Evolutionary conservation across 768 basidiomycete genomes (phyloP).

Genomic region (Dioszegia crocea): DNA sequence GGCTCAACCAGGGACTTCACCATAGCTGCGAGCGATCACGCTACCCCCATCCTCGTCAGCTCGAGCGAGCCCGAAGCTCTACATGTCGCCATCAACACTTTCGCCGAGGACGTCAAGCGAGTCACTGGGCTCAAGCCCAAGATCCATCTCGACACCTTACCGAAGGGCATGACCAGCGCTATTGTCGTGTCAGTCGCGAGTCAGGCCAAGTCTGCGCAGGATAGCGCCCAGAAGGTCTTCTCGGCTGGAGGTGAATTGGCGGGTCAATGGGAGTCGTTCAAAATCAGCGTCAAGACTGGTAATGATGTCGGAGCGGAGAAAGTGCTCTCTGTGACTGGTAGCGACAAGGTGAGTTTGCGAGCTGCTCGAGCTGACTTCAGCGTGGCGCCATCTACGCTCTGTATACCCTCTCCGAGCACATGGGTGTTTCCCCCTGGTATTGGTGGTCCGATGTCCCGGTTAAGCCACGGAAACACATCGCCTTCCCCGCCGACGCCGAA

Average conservation of each 20-base stretch:
- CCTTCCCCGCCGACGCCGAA: slow-evolving; percentile 46
- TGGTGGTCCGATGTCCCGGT: slow-evolving; percentile 74
- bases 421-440: slow-evolving; percentile 55
- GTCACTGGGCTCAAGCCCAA: slow-evolving; percentile 59
- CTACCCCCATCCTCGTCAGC: slow-evolving; percentile 17
- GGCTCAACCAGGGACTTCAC: background rate
- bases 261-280: slow-evolving; percentile 66
- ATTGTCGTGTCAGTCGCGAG: slow-evolving; percentile 67
- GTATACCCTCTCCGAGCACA: slow-evolving; percentile 68
- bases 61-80: slow-evolving; percentile 27
- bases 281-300: slow-evolving; percentile 56
- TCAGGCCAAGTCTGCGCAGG: slow-evolving; percentile 54
- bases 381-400: slow-evolving; percentile 65
- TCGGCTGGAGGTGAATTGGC: slow-evolving; percentile 42
- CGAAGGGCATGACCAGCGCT: slow-evolving; percentile 15
- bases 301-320: slow-evolving; percentile 59
- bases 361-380: slow-evolving; percentile 30
- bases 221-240: background rate
- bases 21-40: background rate
- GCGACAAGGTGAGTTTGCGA: slow-evolving; percentile 53
- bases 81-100: slow-evolving; percentile 57
- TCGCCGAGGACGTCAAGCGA: slow-evolving; percentile 60
- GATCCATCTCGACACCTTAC: slow-evolving; percentile 56
- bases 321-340: slow-evolving; percentile 65
- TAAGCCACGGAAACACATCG: slow-evolving; percentile 54